Evolutionary conservation across 1,284 basidiomycete species (phyloP), one percentile per base, ranked within the genome.

Genomic region (Butyriboletus pseudospeciosus): DNA sequence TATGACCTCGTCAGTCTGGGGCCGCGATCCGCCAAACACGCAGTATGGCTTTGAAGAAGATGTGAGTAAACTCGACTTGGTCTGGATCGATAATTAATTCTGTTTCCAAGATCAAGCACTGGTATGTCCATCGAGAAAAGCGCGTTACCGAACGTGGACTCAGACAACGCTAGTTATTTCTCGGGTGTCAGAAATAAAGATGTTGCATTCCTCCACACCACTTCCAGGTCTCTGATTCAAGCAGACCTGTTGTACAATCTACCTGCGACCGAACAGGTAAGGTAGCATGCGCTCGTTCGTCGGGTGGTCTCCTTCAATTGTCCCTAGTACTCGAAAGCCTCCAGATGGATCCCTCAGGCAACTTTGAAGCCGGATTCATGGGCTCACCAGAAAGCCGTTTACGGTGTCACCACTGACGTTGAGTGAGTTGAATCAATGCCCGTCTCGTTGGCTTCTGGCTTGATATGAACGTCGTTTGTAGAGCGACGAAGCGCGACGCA

Each of bases 171-270:
- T 36, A 92, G 86, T 65, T 91, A 87, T 68, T 94, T 96, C 65
- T 79, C 89, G 14, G 89, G 92, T 0, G 86, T 89, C 71, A 76
- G 76, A 61, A 95, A 94, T 70, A 86, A 92, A 68, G 96, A 98
- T 59, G 83, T 97, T 17, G 92, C 92, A 0, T 97, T 95, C 70
- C 81, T 90, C 58, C 96, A 98, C 67, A 74, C 77, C 16, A 79
- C 84, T 0, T 88, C 85, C 16, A 90, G 86, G 67, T 86, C 89
- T 0, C 74, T 98, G 51, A 81, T 98, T 53, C 78, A 90, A 67
- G 96, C 91, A 1, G 96, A 99, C 69, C 75, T 98, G 43, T 70
- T 98, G 6, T 87, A 96, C 77, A 98, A 98, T 73, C 76, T 98
- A 7, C 94, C 94, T 0, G 78, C 83, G 5, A 86, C 72, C 0